Percentiles rank a stretch among this genome's conserved stretches.
phyloP scores from a whole-genome alignment of 2,329 filamentous ascomycete genomes.

The Beauveria varroae region DNA sequence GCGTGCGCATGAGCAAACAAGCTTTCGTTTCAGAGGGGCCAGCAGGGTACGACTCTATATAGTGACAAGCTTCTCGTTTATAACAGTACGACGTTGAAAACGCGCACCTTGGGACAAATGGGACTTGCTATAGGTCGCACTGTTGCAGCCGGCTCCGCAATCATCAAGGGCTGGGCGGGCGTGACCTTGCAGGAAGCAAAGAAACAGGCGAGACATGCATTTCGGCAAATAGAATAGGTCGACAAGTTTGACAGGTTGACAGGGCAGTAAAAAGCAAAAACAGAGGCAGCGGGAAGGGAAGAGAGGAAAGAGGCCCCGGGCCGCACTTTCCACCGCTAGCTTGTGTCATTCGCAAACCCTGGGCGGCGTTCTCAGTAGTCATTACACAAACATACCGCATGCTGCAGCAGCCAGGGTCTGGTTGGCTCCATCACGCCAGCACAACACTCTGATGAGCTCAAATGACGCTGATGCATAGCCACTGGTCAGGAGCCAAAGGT shows the following conservation, averaged over 20 bases:
- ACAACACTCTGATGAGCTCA: neutral
- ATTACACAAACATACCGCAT: neutral
- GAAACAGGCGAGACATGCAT: neutral
- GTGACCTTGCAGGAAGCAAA: neutral
- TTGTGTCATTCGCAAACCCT: neutral
- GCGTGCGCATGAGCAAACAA: neutral
- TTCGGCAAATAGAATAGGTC: neutral
- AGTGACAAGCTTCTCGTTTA: neutral
- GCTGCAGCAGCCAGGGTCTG: neutral
- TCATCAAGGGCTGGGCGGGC: neutral
- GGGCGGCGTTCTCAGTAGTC: too few relatives aligned
- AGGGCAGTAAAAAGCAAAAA: neutral
- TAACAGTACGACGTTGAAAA: neutral
- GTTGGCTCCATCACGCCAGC: neutral
- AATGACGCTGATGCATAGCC: neutral
- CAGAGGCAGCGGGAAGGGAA: neutral
- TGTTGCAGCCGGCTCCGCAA: neutral
- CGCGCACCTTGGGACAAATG: neutral
- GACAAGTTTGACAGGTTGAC: neutral
- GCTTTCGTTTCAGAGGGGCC: neutral
- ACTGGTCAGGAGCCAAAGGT: neutral
- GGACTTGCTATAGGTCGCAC: neutral
- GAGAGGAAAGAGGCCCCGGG: neutral
- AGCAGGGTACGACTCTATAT: neutral
- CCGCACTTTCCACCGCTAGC: conserved; percentile 4